Conservation (phyloP, 1,284 basidiomycete species). For the Tilletia setariae region DNA sequence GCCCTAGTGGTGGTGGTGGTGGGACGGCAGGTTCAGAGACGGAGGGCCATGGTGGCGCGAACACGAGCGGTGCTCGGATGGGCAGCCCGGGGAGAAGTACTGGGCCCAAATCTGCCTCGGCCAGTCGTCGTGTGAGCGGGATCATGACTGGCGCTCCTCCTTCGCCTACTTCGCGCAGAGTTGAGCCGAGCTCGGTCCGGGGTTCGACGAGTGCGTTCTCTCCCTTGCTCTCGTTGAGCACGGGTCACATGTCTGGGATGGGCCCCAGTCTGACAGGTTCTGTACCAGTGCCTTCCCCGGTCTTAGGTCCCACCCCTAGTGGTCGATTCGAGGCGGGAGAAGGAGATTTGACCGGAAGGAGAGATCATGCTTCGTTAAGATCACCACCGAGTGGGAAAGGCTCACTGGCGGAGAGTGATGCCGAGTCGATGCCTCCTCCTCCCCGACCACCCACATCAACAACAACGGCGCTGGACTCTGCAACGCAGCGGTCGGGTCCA, state of each 20-base stretch:
- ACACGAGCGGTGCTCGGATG: slow-evolving; percentile 24
- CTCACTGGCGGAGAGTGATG: background rate
- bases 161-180: slow-evolving; percentile 24
- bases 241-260: background rate
- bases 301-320: background rate
- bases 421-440: slow-evolving; percentile 8
- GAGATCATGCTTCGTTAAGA: too few relatives aligned
- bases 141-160: slow-evolving; percentile 27
- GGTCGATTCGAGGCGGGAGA: too few relatives aligned
- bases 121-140: slow-evolving; percentile 30
- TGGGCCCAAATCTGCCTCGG: slow-evolving; percentile 25
- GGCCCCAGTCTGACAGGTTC: background rate
- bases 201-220: slow-evolving; percentile 33
- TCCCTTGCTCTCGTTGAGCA: slow-evolving; percentile 31
- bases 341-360: too few relatives aligned
- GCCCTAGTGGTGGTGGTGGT: slow-evolving; percentile 18
- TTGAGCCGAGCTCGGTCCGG: slow-evolving; percentile 18
- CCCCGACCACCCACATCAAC: background rate
- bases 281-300: background rate
- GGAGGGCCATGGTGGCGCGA: slow-evolving; percentile 15
- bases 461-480: slow-evolving; percentile 2
- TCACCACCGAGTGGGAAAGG: too few relatives aligned
- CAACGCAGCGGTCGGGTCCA: slow-evolving; percentile 20
- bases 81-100: slow-evolving; percentile 18
- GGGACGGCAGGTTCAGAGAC: too few relatives aligned